These are phyloP conservation scores for Saccharum officinarum DNA, from an alignment of 176 grass and related monocot species.

Conservation along the genomic window DNA sequence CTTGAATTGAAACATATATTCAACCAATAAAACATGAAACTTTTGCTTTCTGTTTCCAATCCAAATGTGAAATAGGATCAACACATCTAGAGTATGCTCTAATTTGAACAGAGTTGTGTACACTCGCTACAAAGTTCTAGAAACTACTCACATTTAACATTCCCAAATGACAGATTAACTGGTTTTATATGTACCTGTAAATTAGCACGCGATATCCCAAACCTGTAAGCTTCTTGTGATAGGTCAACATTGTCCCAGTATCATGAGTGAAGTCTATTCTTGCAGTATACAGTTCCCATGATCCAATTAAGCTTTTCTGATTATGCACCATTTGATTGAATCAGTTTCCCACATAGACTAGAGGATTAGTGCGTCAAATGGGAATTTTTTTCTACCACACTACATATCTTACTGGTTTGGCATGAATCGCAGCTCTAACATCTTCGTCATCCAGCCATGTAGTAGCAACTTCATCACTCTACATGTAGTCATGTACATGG, in stretches of 20 bases:
- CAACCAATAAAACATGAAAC: background rate
- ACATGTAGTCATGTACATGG: background rate
- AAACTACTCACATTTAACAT: background rate
- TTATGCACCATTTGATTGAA: constrained; percentile 18
- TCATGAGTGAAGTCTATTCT: constrained; percentile 53
- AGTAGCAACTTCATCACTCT: constrained; percentile 75
- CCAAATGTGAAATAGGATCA: background rate
- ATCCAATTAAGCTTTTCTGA: constrained; percentile 53
- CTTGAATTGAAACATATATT: background rate
- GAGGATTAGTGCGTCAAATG: background rate
- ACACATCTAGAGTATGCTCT: background rate
- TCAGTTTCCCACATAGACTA: background rate
- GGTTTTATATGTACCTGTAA: constrained; percentile 45
- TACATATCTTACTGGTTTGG: constrained; percentile 47
- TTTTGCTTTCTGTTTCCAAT: background rate
- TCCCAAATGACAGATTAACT: background rate
- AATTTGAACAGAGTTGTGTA: background rate
- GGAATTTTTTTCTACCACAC: background rate
- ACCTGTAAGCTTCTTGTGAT: constrained; percentile 66
- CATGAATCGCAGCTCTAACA: constrained; percentile 72
- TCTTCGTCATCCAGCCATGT: constrained; percentile 70
- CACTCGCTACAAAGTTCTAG: background rate
- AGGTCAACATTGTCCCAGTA: constrained; percentile 53
- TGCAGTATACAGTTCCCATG: constrained; percentile 63
- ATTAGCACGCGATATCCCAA: constrained; percentile 59